phyloP scores from a whole-genome alignment of 1,139 yeast species.

The Blastobotrys petasosporus region DNA sequence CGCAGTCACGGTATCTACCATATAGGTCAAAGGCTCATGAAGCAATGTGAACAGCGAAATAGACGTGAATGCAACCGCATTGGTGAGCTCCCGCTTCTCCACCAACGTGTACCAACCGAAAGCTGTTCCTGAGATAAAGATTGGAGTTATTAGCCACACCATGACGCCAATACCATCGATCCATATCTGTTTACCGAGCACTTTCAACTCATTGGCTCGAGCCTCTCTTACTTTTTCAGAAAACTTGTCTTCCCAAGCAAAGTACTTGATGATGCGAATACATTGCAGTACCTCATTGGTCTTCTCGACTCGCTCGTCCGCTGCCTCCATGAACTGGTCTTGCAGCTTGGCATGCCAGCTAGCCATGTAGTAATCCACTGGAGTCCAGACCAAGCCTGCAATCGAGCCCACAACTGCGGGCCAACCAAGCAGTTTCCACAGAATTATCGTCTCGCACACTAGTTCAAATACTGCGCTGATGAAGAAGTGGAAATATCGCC shows the following conservation, averaged over 20 bases:
- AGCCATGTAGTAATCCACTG: slow-evolving; percentile 66
- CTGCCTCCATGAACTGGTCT: slow-evolving; percentile 61
- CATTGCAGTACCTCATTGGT: slow-evolving; percentile 90
- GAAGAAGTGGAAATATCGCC: slow-evolving; percentile 79
- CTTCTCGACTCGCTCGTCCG: slow-evolving; percentile 87
- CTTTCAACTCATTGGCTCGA: slow-evolving; percentile 66
- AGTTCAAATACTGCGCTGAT: slow-evolving; percentile 69
- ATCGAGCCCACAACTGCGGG: slow-evolving; percentile 78
- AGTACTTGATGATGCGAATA: slow-evolving; percentile 86
- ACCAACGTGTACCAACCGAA: slow-evolving; percentile 74
- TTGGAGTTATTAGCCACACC: slow-evolving; percentile 75
- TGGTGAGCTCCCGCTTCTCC: slow-evolving; percentile 64
- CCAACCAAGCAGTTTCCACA: slow-evolving; percentile 59
- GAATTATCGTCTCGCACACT: slow-evolving; percentile 47
- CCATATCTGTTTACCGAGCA: slow-evolving; percentile 52
- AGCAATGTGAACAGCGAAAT: slow-evolving; percentile 76
- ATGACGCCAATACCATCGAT: slow-evolving; percentile 62
- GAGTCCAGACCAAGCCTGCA: slow-evolving; percentile 58
- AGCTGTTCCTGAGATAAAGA: slow-evolving; percentile 68
- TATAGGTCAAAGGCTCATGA: slow-evolving; percentile 79
- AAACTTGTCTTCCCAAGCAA: slow-evolving; percentile 92
- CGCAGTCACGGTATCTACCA: slow-evolving; percentile 79
- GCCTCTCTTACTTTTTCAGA: slow-evolving; percentile 61
- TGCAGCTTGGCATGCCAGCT: slow-evolving; percentile 49
- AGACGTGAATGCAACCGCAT: slow-evolving; percentile 90